A percentile compares a stretch with the other conserved stretches of the same genome.
Evolutionary conservation across 2,329 filamentous ascomycete genomes (phyloP).

Genomic region (Neopestalotiopsis sp.): DNA sequence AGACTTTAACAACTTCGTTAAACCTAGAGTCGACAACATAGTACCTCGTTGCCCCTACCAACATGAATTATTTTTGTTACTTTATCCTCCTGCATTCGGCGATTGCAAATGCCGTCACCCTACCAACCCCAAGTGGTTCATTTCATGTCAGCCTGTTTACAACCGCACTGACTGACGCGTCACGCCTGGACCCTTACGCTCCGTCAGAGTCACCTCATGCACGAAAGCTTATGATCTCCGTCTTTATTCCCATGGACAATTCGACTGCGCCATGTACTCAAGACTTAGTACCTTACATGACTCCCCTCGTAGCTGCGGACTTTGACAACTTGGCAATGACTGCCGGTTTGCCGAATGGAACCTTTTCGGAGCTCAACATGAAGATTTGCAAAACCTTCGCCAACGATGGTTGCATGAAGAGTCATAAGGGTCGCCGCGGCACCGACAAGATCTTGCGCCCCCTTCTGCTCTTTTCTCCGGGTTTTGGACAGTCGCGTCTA

Average conservation of each 20-base stretch:
- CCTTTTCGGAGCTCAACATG: slow-evolving; percentile 17
- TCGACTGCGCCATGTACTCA: not conserved
- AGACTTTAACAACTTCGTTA: no score
- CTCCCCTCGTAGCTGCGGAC: slow-evolving; percentile 16
- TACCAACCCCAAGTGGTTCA: slow-evolving; percentile 14
- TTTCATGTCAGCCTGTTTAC: slow-evolving; percentile 14
- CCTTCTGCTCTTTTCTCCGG: slow-evolving; percentile 44
- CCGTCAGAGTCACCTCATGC: slow-evolving; percentile 11
- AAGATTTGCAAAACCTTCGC: not conserved
- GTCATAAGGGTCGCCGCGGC: not conserved
- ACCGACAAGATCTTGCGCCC: not conserved
- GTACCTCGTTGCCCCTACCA: no score
- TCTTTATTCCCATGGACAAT: slow-evolving; percentile 17
- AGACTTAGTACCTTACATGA: slow-evolving; percentile 18
- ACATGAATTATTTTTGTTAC: not conserved
- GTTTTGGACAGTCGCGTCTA: slow-evolving; percentile 33
- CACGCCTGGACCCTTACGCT: slow-evolving; percentile 19
- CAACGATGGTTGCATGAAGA: not conserved
- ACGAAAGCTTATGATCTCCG: slow-evolving; percentile 19
- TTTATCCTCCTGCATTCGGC: not conserved
- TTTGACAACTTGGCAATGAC: slow-evolving; percentile 14
- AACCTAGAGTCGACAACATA: no score
- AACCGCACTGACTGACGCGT: slow-evolving; percentile 14
- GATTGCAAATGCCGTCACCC: not conserved
- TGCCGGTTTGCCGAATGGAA: slow-evolving; percentile 14